phyloP scores from a whole-genome alignment of 768 basidiomycete genomes.

The Kwoniella shandongensis region DNA sequence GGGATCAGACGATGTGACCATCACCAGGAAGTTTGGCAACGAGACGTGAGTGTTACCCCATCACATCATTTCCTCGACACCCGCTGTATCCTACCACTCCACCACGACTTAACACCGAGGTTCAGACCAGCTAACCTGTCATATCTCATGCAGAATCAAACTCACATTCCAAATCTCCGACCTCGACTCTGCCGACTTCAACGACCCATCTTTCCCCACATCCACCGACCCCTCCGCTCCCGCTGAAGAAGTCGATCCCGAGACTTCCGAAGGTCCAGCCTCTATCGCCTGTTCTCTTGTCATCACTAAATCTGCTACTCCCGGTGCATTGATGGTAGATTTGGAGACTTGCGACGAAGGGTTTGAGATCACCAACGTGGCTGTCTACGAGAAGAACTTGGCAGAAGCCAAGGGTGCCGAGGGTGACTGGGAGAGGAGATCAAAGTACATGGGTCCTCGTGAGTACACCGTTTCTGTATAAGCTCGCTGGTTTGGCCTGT shows the following conservation, averaged over 20 bases:
- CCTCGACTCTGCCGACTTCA: slow-evolving; percentile 60
- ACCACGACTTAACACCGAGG: too few species aligned
- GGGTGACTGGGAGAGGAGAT: slow-evolving; percentile 89
- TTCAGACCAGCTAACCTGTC: too few species aligned
- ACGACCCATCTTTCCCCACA: slow-evolving; percentile 15
- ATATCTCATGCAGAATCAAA: slow-evolving; percentile 68
- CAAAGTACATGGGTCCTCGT: slow-evolving; percentile 88
- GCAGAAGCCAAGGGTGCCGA: slow-evolving; percentile 79
- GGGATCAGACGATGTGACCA: slow-evolving; percentile 76
- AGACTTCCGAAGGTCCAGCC: slow-evolving; percentile 50
- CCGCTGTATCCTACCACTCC: too few species aligned
- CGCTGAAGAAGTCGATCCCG: slow-evolving; percentile 46
- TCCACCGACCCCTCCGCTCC: slow-evolving; percentile 54
- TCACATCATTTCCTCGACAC: too few species aligned
- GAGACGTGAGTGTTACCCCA: slow-evolving; percentile 71
- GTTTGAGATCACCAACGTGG: slow-evolving; percentile 76
- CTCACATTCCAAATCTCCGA: slow-evolving; percentile 92
- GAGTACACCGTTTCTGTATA: slow-evolving; percentile 51
- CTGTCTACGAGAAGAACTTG: slow-evolving; percentile 72
- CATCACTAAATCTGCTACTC: slow-evolving; percentile 66
- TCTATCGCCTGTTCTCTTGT: slow-evolving; percentile 77
- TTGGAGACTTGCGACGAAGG: slow-evolving; percentile 48
- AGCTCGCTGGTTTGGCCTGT: too few species aligned
- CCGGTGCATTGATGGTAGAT: slow-evolving; percentile 65
- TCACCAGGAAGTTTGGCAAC: slow-evolving; percentile 83